Percentiles rank a stretch among this genome's conserved stretches.
Conservation (phyloP, 2,329 filamentous ascomycete genomes). For the Arthrobotrys musiformis region DNA sequence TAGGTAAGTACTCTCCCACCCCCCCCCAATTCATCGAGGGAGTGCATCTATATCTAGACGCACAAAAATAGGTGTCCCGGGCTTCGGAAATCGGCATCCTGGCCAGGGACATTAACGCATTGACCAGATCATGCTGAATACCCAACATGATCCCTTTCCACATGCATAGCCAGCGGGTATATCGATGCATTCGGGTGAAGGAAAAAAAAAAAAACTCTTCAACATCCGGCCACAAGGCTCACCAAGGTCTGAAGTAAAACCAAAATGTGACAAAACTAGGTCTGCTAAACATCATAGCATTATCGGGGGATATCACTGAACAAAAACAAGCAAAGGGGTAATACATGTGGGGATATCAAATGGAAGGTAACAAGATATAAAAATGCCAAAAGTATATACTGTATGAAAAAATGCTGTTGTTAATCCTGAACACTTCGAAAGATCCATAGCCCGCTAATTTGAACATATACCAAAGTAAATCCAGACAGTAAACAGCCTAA, state of each 20-base stretch:
- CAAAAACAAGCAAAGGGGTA: slow-evolving; percentile 37
- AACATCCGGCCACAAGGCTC: slow-evolving; percentile 38
- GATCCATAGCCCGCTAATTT: slow-evolving; percentile 56
- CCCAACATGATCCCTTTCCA: neutral
- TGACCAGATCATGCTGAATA: neutral
- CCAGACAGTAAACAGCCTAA: slow-evolving; percentile 46
- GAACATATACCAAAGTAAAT: slow-evolving; percentile 52
- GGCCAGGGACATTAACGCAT: neutral
- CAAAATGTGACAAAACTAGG: slow-evolving; percentile 28
- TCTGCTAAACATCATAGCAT: slow-evolving; percentile 36
- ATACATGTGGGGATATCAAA: slow-evolving; percentile 50
- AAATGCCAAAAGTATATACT: slow-evolving; percentile 43
- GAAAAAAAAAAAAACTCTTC: slow-evolving; percentile 22
- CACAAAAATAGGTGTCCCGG: neutral
- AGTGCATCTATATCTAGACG: neutral
- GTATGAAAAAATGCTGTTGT: slow-evolving; percentile 44
- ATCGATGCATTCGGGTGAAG: slow-evolving; percentile 25
- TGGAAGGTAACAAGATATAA: slow-evolving; percentile 32
- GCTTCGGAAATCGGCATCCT: neutral
- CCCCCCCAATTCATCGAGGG: neutral
- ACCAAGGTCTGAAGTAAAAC: neutral
- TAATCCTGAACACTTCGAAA: slow-evolving; percentile 51
- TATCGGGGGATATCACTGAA: slow-evolving; percentile 53
- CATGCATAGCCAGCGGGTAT: neutral
- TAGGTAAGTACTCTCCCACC: neutral